Base-by-base conservation (phyloP, 164 flowering plant species). In the Nymphaea thermarum region DNA sequence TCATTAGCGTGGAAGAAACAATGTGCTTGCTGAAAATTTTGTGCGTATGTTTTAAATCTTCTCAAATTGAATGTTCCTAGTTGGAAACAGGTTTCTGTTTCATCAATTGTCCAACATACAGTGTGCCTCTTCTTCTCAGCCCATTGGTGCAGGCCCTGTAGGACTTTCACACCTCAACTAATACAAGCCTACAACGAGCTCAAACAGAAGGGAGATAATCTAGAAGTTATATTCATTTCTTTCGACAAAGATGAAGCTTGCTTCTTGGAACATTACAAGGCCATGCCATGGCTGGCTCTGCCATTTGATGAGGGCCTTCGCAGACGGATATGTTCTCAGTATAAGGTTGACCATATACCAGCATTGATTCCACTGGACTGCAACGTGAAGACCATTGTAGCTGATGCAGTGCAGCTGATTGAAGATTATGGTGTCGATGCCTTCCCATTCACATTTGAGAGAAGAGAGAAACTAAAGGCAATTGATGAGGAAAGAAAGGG, bases 121-220 rank as follows among this genome's bases (percentile, higher is more conserved):
- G 66, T 77, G 44, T 84, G 80, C 72, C 84, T 86, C 4, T 82
- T 74, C 70, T 86, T 82, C 79, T 82, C 87, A 16, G 87, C 87
- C 25, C 79, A 77, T 75, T 84, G 87, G 90, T 82, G 90, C 74
- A 82, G 86, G 71, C 86, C 87, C 6, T 86, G 90, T 63, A 81
- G 67, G 67, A 45, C 65, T 25, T 84, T 84, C 68, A 71, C 73
- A n/a, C 86, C 87, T 2, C 74, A 67, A 44, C 73, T 86, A 62
- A 74, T 75, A 44, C 74, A 82, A 61, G 69, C 81, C 44, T 86
- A 84, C 73, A 66, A 84, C 55, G 44, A 73, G 0, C 71, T 86
- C 18, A 75, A 59, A 67, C 65, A 62, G 62, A 60, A 44, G 8
- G 82, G 79, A 3, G 71, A 65, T 70, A 71, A 77, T 18, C 44